phyloP scores from a whole-genome alignment of 2,329 filamentous ascomycete species.

The Ceratocystis lukuohia region DNA sequence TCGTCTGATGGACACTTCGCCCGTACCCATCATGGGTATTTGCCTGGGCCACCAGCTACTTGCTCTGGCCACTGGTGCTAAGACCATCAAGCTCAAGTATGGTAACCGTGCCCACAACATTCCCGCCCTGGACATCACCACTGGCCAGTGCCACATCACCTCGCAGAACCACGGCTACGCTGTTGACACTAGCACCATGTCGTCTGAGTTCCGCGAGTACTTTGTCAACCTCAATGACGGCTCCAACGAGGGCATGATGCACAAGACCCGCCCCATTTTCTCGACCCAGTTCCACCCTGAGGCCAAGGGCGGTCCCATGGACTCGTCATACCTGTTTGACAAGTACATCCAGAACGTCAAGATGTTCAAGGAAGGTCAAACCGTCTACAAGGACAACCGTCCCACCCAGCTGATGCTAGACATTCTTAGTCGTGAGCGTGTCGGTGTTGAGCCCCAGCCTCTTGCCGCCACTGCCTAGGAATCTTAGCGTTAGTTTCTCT shows the following conservation, averaged over 20 bases:
- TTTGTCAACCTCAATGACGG: conserved; percentile 97
- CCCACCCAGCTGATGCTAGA: conserved; percentile 82
- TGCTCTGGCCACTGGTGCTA: conserved; percentile 73
- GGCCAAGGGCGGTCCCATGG: conserved; percentile 91
- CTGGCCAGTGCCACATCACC: conserved; percentile 95
- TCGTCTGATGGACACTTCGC: conserved; percentile 80
- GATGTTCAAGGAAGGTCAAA: conserved; percentile 75
- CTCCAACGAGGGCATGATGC: conserved; percentile 94
- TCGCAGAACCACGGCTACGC: conserved; percentile 98
- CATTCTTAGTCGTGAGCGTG: conserved; percentile 82
- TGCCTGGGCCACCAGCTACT: conserved; percentile 95
- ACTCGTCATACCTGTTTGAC: conserved; percentile 92
- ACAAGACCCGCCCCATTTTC: conserved; percentile 93
- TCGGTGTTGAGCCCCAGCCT: conserved; percentile 64
- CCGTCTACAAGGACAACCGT: conserved; percentile 69
- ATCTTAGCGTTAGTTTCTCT: not conserved
- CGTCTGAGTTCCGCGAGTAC: conserved; percentile 87
- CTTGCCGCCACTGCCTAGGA: conserved; percentile 38
- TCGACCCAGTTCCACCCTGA: conserved; percentile 98
- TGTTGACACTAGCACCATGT: conserved; percentile 71
- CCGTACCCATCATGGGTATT: conserved; percentile 92
- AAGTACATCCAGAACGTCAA: conserved; percentile 84
- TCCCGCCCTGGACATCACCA: conserved; percentile 83
- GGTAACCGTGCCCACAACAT: conserved; percentile 99
- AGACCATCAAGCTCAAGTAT: conserved; percentile 96